Evolutionary conservation across 768 basidiomycete genomes (phyloP).

Genomic region (Trichaptum fuscoviolaceum): DNA sequence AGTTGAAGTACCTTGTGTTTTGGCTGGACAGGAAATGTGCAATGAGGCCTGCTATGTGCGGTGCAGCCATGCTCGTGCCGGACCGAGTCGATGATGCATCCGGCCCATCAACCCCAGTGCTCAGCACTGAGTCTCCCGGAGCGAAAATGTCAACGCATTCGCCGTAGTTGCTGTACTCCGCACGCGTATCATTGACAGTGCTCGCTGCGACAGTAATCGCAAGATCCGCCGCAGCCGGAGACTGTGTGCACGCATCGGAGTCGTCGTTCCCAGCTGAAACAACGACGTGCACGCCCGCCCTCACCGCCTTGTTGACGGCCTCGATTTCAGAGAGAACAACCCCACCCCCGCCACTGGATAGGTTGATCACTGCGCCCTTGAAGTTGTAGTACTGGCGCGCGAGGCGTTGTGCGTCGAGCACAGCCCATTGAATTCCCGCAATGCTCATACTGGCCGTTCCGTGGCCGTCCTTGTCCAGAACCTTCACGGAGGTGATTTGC

Average conservation of each 20-base stretch:
- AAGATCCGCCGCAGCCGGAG: neutral
- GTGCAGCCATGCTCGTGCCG: slow-evolving; percentile 93
- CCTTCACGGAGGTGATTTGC: slow-evolving; percentile 5
- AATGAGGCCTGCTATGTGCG: slow-evolving; percentile 82
- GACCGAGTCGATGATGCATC: slow-evolving; percentile 46
- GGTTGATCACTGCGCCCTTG: slow-evolving; percentile 6
- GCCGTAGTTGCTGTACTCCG: slow-evolving; percentile 92
- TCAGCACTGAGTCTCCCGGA: slow-evolving; percentile 37
- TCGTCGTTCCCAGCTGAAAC: slow-evolving; percentile 2
- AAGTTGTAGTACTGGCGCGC: slow-evolving; percentile 1
- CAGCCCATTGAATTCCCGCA: slow-evolving; percentile 5
- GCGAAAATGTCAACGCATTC: slow-evolving; percentile 89
- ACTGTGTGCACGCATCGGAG: neutral
- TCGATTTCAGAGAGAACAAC: neutral
- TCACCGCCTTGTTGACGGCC: slow-evolving; percentile 5
- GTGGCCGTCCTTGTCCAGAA: neutral
- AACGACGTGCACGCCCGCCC: slow-evolving; percentile 1
- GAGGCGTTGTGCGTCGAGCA: slow-evolving; percentile 4
- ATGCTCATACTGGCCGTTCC: slow-evolving; percentile 1
- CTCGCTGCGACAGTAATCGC: slow-evolving; percentile 86
- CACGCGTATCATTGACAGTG: slow-evolving; percentile 73
- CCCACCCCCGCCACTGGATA: slow-evolving; percentile 1
- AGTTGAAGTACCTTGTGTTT: slow-evolving; percentile 59
- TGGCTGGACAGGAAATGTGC: slow-evolving; percentile 92
- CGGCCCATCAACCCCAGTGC: neutral